Evolutionary conservation across 805 yeast species (phyloP).

Genomic region (Candida pseudoglaebosa): DNA sequence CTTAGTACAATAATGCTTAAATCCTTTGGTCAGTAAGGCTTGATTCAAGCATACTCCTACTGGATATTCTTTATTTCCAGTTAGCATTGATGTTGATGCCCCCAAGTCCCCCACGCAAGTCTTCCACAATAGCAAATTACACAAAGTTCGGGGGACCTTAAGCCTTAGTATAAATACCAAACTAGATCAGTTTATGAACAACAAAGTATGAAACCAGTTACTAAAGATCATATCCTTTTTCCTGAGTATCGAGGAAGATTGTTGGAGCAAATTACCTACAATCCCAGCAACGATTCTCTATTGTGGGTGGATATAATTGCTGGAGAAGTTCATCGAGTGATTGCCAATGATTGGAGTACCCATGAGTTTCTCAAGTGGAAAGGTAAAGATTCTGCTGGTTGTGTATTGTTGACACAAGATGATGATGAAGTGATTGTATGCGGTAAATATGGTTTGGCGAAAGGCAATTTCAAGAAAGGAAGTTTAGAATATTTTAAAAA

Average conservation of each 20-base stretch:
- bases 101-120: not conserved
- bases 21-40: too few relatives aligned
- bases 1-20: too few relatives aligned
- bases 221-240: slow-evolving; percentile 13
- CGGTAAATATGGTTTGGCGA: slow-evolving; percentile 60
- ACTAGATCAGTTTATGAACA: not conserved
- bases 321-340: slow-evolving; percentile 36
- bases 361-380: slow-evolving; percentile 39
- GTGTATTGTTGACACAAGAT: slow-evolving; percentile 61
- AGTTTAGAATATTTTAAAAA: slow-evolving; percentile 38
- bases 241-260: slow-evolving; percentile 43
- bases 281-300: slow-evolving; percentile 49
- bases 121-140: not conserved
- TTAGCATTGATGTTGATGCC: not conserved
- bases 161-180: not conserved
- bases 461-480: slow-evolving; percentile 41
- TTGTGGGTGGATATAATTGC: slow-evolving; percentile 43
- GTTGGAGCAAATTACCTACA: slow-evolving; percentile 66
- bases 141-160: not conserved
- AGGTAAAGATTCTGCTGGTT: slow-evolving; percentile 54
- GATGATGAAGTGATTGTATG: slow-evolving; percentile 57
- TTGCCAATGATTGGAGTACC: slow-evolving; percentile 12
- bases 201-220: not conserved
- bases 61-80: not conserved
- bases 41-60: too few relatives aligned